A percentile compares a stretch with the other conserved stretches of the same genome.
Conservation (phyloP, 805 yeast genomes). For the Danielia oregonensis region DNA sequence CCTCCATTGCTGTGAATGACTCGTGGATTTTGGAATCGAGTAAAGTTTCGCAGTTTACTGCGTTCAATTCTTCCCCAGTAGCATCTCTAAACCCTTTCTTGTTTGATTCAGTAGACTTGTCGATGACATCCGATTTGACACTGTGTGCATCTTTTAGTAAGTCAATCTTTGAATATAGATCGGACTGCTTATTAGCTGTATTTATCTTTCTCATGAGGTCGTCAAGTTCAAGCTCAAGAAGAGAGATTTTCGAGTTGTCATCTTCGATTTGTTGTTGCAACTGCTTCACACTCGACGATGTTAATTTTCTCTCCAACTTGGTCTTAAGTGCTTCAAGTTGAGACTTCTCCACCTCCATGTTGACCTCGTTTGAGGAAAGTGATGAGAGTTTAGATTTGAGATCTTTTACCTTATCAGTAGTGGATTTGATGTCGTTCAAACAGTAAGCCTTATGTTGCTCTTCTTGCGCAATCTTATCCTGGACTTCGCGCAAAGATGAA, state of each 20-base stretch:
- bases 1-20: background rate
- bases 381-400: conserved; percentile 37
- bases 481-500: conserved; percentile 12
- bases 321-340: conserved; percentile 36
- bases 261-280: conserved; percentile 33
- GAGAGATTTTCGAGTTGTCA: conserved; percentile 32
- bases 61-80: conserved; percentile 12
- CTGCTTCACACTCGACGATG: conserved; percentile 20
- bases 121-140: conserved; percentile 25
- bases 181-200: conserved; percentile 54
- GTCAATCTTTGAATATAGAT: conserved; percentile 50
- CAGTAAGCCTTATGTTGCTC: conserved; percentile 41
- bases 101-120: conserved; percentile 23
- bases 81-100: conserved; percentile 16
- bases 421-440: conserved; percentile 34
- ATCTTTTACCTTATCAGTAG: conserved; percentile 31
- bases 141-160: conserved; percentile 39
- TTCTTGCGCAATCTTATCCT: conserved; percentile 34
- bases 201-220: conserved; percentile 47
- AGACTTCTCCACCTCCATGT: conserved; percentile 42
- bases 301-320: conserved; percentile 25
- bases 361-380: conserved; percentile 42
- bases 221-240: conserved; percentile 43
- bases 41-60: conserved; percentile 10
- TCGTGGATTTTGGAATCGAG: conserved; percentile 5